Percentiles rank a stretch among this genome's conserved stretches.
Evolutionary conservation across 768 basidiomycete genomes (phyloP).

Genomic region (Psilocybe sp.): DNA sequence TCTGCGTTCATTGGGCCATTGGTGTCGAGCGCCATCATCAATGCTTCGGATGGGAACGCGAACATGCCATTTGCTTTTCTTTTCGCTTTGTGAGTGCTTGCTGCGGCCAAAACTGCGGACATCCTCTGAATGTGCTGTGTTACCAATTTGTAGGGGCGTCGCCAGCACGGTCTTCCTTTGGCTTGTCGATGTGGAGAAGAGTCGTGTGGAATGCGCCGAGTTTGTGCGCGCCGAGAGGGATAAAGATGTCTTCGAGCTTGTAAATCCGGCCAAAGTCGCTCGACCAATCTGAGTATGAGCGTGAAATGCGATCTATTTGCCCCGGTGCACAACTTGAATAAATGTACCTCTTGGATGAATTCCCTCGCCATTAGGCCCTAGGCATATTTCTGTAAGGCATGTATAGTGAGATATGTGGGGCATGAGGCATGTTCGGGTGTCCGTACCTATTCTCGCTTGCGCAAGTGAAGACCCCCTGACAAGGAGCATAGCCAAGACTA

Average conservation of each 20-base stretch:
- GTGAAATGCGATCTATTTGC: background rate
- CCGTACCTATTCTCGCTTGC: no score
- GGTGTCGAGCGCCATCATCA: constrained; percentile 73
- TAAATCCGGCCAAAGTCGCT: background rate
- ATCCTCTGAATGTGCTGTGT: background rate
- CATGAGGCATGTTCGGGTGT: no score
- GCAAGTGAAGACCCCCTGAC: no score
- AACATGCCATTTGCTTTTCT: constrained; percentile 78
- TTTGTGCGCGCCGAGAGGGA: constrained; percentile 54
- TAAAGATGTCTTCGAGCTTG: constrained; percentile 20
- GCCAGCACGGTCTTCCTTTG: constrained; percentile 58
- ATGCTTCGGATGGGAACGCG: constrained; percentile 62
- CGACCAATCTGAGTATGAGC: background rate
- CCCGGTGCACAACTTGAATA: no score
- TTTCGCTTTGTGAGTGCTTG: constrained; percentile 55
- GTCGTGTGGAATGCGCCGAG: constrained; percentile 57
- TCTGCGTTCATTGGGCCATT: constrained; percentile 77
- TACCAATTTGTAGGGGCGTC: constrained; percentile 35
- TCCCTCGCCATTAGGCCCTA: no score
- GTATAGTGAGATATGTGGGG: no score
- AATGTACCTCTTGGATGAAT: no score
- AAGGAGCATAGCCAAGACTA: no score
- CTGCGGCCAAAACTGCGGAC: background rate
- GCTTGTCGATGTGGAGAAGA: constrained; percentile 64
- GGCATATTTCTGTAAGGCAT: no score